These are phyloP conservation scores for Chamaenerion angustifolium DNA, from an alignment of 345 rosid species.

Conservation along the genomic window DNA sequence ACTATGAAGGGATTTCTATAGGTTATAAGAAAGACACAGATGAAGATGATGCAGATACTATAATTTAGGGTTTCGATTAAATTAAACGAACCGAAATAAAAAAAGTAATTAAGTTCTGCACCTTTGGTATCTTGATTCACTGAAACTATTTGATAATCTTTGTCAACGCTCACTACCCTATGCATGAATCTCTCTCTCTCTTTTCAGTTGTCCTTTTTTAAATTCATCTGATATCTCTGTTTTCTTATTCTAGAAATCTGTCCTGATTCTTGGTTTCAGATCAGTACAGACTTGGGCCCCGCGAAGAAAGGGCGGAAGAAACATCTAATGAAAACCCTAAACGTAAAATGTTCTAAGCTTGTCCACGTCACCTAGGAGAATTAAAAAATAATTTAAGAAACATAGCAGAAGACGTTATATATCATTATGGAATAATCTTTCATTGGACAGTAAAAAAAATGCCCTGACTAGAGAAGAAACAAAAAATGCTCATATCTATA, in stretches of 20 bases:
- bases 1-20: neutral
- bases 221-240: neutral
- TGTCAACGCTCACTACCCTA: slow-evolving; percentile 2
- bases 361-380: no score
- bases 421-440: no score
- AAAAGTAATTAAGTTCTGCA: neutral
- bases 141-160: neutral
- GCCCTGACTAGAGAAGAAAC: no score
- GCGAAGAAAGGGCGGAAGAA: neutral
- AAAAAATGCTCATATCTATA: no score
- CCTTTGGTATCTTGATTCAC: neutral
- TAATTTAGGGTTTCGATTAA: neutral
- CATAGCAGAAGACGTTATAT: no score
- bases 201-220: neutral
- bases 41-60: no score
- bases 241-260: slow-evolving; percentile 10
- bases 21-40: no score
- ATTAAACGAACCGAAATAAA: neutral
- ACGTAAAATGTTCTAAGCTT: no score
- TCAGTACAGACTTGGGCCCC: slow-evolving; percentile 3
- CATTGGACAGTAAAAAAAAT: no score
- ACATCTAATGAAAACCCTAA: no score
- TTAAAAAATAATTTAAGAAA: no score
- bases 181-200: neutral
- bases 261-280: neutral